Base-by-base conservation (phyloP, 2,329 filamentous ascomycete genomes). In the Thermomyces lanuginosus region DNA sequence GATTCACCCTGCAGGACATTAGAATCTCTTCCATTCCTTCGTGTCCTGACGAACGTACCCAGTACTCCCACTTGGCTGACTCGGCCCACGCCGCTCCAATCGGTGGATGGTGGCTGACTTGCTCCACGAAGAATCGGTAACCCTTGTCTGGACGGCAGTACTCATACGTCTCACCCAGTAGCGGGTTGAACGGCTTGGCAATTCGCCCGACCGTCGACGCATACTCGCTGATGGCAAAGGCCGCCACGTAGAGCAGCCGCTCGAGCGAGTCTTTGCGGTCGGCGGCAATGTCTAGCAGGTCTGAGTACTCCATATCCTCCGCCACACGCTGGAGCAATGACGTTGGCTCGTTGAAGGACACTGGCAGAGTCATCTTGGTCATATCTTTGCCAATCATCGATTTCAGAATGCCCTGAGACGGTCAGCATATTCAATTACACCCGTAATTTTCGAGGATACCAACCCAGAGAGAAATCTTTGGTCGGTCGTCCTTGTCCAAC, bases 381-480 rank as follows among this genome's bases (percentile, higher is more conserved):
- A 98, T 95, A 48, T 98, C 89, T 52, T 98, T 95, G 36, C 89
- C 89, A 54, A 98, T 92, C 89, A 98, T 95, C 12, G 86, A 95
- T 60, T 95, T 98, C 36, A 98, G 61, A 41, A 98, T 93, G 39
- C 78, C 77, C 84, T 93, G 24, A 19, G 8, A 30, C 11, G 34
- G 9, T 26, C 6, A 28, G 6, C 21, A 9, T 8, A 19, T 8
- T 21, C 22, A 30, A 14, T 10, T 20, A n/a, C 14, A 14, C 14
- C 7, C 16, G 11, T 16, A 12, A 18, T 21, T 28, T 4, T 8
- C 12, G 15, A 8, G 19, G 8, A 15, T 22, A 58, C 76, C 56
- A 69, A 92, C 84, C 89, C 89, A 98, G 22, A 98, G 72, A 16
- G 79, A 89, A 34, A 95, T 81, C 60, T 86, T 93, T 0, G 89